Base-by-base conservation (phyloP, 2,329 filamentous ascomycete species). In the Anisogramma anomala region DNA sequence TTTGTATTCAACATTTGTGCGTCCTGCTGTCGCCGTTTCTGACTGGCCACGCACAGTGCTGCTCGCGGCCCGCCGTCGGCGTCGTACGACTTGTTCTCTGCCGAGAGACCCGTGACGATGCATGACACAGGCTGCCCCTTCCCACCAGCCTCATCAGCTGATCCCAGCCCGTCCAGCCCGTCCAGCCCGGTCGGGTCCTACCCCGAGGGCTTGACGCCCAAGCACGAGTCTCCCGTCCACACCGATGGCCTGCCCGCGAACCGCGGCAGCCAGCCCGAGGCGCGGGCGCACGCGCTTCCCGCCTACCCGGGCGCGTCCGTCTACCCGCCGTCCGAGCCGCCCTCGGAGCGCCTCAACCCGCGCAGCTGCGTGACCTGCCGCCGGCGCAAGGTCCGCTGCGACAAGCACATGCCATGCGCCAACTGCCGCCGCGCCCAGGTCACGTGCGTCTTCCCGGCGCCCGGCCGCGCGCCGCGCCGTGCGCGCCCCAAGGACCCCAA, bases 321-420 rank as follows among this genome's bases (percentile, higher is more conserved):
- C 11, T 55, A 53, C 42, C 51, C 49, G 6, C 53, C 53, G 4
- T 53, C 46, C 4, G 38, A 49, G 9, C 43, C 45, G 2, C 53
- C 53, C 13, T 48, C 51, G 41, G 39, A 46, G 8, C 50, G 52
- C 32, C 43, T 51, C 20, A 51, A 51, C 18, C 49, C 49, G 6
- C 42, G 49, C 6, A 51, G 49, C 39, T 51, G 49, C 33, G 48
- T 51, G n/a, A 51, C 48, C 28, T 51, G 49, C 19, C 48, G 49
- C 33, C 42, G 47, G 36, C 43, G 49, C 20, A 82, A 84, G 58
- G 82, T 87, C 41, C 80, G 81, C 53, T 87, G 82, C 67, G 80
- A 87, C 64, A 86, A 86, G 64, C 70, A 74, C 52, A 76, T 84
- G 66, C 79, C 82, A 13, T 87, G 82, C 58, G 76, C 76, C 52